Evolutionary conservation across 2,329 filamentous ascomycete species (phyloP).

Genomic region (Paraphaeosphaeria sporulosa): DNA sequence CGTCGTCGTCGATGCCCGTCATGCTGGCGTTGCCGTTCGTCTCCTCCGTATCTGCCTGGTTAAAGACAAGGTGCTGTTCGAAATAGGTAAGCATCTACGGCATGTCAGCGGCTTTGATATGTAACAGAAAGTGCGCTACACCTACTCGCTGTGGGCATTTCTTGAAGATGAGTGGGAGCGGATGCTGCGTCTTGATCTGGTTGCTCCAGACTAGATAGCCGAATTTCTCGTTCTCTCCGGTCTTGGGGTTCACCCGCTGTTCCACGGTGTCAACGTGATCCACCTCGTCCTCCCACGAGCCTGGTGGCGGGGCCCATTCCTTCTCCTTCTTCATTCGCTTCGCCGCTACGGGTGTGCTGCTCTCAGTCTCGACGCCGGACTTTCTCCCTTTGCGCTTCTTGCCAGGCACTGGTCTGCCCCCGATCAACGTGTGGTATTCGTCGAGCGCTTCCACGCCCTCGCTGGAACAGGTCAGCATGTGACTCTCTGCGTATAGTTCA

Average conservation of each 20-base stretch:
- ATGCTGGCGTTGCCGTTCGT: conserved; percentile 23
- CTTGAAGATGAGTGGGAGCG: conserved; percentile 71
- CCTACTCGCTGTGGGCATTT: conserved; percentile 78
- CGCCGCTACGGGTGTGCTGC: conserved; percentile 31
- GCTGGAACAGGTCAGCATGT: conserved; percentile 22
- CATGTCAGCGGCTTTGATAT: conserved; percentile 11
- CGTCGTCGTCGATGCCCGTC: conserved; percentile 9
- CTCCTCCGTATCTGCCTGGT: conserved; percentile 13
- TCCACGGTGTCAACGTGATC: conserved; percentile 75
- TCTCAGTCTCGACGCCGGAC: conserved; percentile 30
- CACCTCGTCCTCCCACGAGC: conserved; percentile 80
- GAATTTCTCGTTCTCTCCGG: conserved; percentile 61
- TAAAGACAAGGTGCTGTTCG: conserved; percentile 55
- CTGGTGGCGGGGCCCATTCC: conserved; percentile 72
- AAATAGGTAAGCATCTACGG: conserved; percentile 57
- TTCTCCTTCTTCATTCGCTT: conserved; percentile 53
- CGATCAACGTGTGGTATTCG: conserved; percentile 69
- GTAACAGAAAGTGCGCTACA: background rate
- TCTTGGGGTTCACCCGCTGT: conserved; percentile 57
- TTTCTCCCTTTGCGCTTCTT: conserved; percentile 57
- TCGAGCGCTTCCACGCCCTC: conserved; percentile 62
- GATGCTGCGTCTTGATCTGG: conserved; percentile 76
- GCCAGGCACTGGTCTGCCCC: conserved; percentile 68
- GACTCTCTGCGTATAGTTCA: too few species aligned
- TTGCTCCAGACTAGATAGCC: conserved; percentile 79